Evolutionary conservation across 345 rosid genomes (phyloP), one percentile per base, ranked within the genome.

Genomic region (Eucalyptus polybractea): DNA sequence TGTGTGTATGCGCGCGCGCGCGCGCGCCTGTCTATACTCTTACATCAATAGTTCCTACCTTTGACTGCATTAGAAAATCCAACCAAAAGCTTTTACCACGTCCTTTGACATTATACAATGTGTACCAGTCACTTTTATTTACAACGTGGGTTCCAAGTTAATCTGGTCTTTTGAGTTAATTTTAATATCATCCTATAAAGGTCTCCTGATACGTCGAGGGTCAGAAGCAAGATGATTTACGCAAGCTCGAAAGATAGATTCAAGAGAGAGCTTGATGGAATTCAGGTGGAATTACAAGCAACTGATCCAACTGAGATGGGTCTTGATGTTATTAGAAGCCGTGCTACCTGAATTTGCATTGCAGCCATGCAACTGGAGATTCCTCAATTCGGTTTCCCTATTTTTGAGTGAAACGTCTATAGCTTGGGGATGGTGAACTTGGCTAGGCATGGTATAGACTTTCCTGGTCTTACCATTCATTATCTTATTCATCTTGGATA

Each of bases 291-390:
- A 88, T 88, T 91, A 56, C 91, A 91, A 86, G 93, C 92, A 51
- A 90, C 93, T 24, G 93, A 92, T 89, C 93, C 93, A 8, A 90
- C 93, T 31, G 93, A 92, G 91, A 92, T 92, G 92, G 92, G 89
- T 44, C 92, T 92, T 83, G 93, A 92, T 81, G 93, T 92, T 56
- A 89, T 92, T 45, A 88, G 53, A 69, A 92, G 93, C 92, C 92
- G 93, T 86, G 94, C 94, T 80, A 91, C 53, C 89, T 93, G 88
- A 92, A 91, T n/a, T 51, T 87, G 87, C 62, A 42, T 56, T 44
- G 29, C 67, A 15, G 11, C 49, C 88, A 15, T 54, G 50, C 50
- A 33, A 45, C 53, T 16, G 62, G 60, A 62, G 80, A 69, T 86
- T 50, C n/a, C 47, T 47, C 42, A 80, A 87, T 50, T 87, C 87